Percentiles rank a stretch among this genome's conserved stretches.
Evolutionary conservation across 202 grass and related monocot species (phyloP).

Genomic region (Schoenoplectus triqueter): DNA sequence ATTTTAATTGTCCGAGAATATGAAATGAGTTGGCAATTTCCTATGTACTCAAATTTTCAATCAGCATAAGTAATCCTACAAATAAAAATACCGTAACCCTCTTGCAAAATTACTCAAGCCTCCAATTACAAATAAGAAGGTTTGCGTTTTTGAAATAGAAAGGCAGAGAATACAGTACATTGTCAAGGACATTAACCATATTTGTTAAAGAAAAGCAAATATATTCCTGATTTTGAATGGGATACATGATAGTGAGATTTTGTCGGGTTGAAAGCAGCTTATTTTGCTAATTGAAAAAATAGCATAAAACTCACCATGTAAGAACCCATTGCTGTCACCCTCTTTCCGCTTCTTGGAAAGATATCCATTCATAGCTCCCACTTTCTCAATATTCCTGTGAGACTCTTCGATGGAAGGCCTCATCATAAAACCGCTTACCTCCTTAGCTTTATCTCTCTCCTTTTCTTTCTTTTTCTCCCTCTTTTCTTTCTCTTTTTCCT

Average conservation of each 20-base stretch:
- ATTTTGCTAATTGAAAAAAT: not conserved
- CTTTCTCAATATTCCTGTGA: slow-evolving; percentile 36
- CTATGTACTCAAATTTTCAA: slow-evolving; percentile 18
- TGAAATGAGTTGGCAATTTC: slow-evolving; percentile 30
- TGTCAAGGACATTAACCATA: slow-evolving; percentile 7
- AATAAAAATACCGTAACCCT: slow-evolving; percentile 3
- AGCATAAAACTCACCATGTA: slow-evolving; percentile 49
- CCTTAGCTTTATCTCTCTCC: slow-evolving; percentile 41
- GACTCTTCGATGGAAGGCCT: not conserved
- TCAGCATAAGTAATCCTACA: slow-evolving; percentile 10
- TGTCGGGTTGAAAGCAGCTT: not conserved
- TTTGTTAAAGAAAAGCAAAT: not conserved
- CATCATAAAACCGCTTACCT: not conserved
- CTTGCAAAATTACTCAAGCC: not conserved
- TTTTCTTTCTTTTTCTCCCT: slow-evolving; percentile 36
- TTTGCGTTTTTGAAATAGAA: slow-evolving; percentile 1
- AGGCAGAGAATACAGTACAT: not conserved
- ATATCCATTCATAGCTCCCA: slow-evolving; percentile 16
- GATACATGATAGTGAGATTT: slow-evolving; percentile 3
- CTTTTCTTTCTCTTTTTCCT: slow-evolving; percentile 28
- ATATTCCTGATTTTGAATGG: slow-evolving; percentile 26
- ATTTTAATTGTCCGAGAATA: slow-evolving; percentile 21
- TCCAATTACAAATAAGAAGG: not conserved
- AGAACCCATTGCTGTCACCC: slow-evolving; percentile 37
- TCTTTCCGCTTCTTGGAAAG: slow-evolving; percentile 63